Evolutionary conservation across 306 rosid genomes (phyloP), one percentile per base, ranked within the genome.

Genomic region (Heteromeles arbutifolia): DNA sequence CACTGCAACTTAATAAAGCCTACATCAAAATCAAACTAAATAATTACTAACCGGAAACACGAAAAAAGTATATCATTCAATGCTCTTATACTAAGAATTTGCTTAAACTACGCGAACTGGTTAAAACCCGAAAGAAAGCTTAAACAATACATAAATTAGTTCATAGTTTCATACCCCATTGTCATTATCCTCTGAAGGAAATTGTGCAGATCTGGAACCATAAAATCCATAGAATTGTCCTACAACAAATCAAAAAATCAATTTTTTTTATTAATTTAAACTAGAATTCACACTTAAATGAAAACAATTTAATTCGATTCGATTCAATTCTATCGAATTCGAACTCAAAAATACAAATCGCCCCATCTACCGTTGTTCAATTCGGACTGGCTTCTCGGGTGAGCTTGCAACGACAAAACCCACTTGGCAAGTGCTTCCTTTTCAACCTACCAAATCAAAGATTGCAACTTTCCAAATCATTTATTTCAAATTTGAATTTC

Each of bases 321-420:
- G 3, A 63, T 22, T 34, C 22, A 7, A 73, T 54, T 25, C 22
- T 11, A 73, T 57, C 54, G 21, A 14, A 72, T 64, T 65, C 21
- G 39, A 48, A 63, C 65, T 70, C 62, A 73, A 21, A 14, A 76
- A 43, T 48, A 18, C 17, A 1, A 15, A 50, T 17, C 18, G 48
- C 17, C 28, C 48, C 80, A 6, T 8, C 26, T 87, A 90, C 97
- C 91, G 74, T 82, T 70, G 59, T 81, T 24, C 58, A 77, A 56
- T 48, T 89, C 91, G 59, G 71, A 76, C 48, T 52, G 48, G 72
- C 69, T 72, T 79, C 80, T 50, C 12, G 87, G 96, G 74, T 39
- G 88, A 86, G 89, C 84, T 85, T 88, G 93, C 66, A 95, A 88
- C 28, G 97, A 95, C 74, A 95, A 82, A 74, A 92, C 96, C 99